A percentile compares a stretch with the other conserved stretches of the same genome.
phyloP scores from a whole-genome alignment of 257 asterid genomes.

The Echium plantagineum region DNA sequence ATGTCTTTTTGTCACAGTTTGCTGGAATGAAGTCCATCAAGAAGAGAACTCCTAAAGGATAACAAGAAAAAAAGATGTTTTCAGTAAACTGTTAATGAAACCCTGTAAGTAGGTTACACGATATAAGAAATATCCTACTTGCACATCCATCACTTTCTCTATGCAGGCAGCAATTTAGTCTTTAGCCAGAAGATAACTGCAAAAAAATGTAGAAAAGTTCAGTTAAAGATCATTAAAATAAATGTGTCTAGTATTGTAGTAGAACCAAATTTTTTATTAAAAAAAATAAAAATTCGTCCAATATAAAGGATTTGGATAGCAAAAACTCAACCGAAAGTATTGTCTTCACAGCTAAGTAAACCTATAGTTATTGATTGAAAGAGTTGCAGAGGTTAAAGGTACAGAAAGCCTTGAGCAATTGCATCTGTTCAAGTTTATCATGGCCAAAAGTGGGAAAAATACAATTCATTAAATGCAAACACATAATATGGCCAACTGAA shows the following conservation, averaged over 20 bases:
- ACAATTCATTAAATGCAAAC: constrained; percentile 29
- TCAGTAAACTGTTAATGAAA: background rate
- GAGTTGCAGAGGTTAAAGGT: background rate
- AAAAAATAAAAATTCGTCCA: too few relatives aligned
- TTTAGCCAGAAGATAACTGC: constrained; percentile 11
- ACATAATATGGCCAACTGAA: constrained; percentile 43
- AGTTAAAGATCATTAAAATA: background rate
- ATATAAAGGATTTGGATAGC: background rate
- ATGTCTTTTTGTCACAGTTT: constrained; percentile 26
- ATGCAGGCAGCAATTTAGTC: constrained; percentile 5
- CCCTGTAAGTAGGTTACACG: background rate
- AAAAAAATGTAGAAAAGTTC: background rate
- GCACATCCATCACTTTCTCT: constrained; percentile 19
- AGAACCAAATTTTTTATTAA: background rate
- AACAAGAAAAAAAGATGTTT: constrained; percentile 11
- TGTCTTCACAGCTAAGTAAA: background rate
- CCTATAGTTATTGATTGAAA: background rate
- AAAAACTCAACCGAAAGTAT: background rate
- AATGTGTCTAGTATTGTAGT: background rate
- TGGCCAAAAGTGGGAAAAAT: constrained; percentile 11
- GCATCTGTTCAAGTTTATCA: background rate
- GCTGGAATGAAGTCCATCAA: constrained; percentile 39
- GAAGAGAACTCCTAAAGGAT: constrained; percentile 20
- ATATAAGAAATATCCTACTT: constrained; percentile 20
- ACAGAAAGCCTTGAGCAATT: background rate